Evolutionary conservation across 1,139 yeast genomes (phyloP).

Genomic region (Yamadazyma songkhlaensis): DNA sequence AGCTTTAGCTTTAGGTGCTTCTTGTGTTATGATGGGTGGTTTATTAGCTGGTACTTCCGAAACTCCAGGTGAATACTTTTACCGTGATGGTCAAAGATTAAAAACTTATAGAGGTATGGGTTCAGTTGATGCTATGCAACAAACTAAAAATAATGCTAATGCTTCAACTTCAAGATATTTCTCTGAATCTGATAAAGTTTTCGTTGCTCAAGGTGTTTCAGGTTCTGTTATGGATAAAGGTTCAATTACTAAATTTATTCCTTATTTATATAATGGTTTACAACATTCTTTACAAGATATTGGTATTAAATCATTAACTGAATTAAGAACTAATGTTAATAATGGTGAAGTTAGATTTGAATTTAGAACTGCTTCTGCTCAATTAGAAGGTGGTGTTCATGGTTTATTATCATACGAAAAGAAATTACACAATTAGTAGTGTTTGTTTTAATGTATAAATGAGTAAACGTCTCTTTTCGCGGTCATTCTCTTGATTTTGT

Average conservation of each 20-base stretch:
- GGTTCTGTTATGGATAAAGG: constrained; percentile 98
- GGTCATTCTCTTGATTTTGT: too few species aligned
- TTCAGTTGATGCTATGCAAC: constrained; percentile 98
- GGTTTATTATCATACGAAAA: constrained; percentile 96
- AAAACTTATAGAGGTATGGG: constrained; percentile 99
- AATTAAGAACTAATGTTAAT: constrained; percentile 63
- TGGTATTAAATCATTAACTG: constrained; percentile 70
- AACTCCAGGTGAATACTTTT: constrained; percentile 98
- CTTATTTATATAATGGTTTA: constrained; percentile 90
- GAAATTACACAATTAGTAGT: constrained; percentile 71
- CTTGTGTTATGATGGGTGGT: constrained; percentile 99
- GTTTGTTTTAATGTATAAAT: neutral
- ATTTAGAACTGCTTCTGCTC: constrained; percentile 98
- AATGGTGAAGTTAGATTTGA: constrained; percentile 84
- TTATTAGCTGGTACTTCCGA: constrained; percentile 98
- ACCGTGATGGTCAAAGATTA: constrained; percentile 96
- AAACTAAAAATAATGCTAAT: constrained; percentile 81
- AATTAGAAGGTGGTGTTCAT: constrained; percentile 97
- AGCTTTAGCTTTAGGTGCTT: constrained; percentile 96
- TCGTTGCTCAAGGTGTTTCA: constrained; percentile 98
- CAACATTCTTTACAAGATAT: constrained; percentile 99
- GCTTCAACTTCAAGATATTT: constrained; percentile 98
- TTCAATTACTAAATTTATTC: constrained; percentile 87
- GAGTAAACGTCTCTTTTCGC: too few species aligned
- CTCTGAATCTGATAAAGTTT: constrained; percentile 90